Conservation (phyloP, 164 flowering plant genomes). For the Hamamelis virginiana region DNA sequence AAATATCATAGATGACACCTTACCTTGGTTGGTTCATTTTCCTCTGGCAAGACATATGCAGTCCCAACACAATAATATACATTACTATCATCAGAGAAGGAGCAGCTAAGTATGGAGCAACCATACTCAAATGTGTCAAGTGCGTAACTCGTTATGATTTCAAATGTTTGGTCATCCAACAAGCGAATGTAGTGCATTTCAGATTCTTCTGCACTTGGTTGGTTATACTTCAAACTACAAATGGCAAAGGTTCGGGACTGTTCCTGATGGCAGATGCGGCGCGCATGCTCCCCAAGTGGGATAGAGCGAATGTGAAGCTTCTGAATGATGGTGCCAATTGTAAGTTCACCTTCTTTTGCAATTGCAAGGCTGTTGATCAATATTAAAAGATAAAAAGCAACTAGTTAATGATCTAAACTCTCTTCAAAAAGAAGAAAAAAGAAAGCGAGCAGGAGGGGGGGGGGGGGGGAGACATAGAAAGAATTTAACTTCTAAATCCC, state of each 20-base stretch:
- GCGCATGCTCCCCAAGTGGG: constrained; percentile 94
- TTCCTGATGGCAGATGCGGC: constrained; percentile 95
- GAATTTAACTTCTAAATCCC: no score
- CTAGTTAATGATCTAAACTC: neutral
- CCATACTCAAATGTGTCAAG: constrained; percentile 88
- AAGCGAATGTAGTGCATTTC: constrained; percentile 84
- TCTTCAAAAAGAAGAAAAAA: no score
- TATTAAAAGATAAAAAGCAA: neutral
- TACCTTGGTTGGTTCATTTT: constrained; percentile 92
- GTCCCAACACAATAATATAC: constrained; percentile 94
- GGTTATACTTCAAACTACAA: constrained; percentile 69
- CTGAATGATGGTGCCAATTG: constrained; percentile 95
- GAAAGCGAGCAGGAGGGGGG: no score
- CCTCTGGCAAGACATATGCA: constrained; percentile 93
- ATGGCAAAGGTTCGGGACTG: constrained; percentile 89
- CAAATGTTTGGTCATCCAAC: constrained; percentile 94
- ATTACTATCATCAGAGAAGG: constrained; percentile 85
- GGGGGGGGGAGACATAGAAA: no score
- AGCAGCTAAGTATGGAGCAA: constrained; percentile 93
- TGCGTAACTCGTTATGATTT: constrained; percentile 73
- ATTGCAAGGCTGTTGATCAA: constrained; percentile 79
- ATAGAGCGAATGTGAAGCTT: constrained; percentile 96
- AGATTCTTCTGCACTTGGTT: constrained; percentile 68
- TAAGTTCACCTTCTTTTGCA: constrained; percentile 97
- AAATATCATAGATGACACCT: neutral